A percentile compares a stretch with the other conserved stretches of the same genome.
These are phyloP conservation scores for Potentilla sterilis DNA, from an alignment of 306 rosid species.

Conservation along the genomic window DNA sequence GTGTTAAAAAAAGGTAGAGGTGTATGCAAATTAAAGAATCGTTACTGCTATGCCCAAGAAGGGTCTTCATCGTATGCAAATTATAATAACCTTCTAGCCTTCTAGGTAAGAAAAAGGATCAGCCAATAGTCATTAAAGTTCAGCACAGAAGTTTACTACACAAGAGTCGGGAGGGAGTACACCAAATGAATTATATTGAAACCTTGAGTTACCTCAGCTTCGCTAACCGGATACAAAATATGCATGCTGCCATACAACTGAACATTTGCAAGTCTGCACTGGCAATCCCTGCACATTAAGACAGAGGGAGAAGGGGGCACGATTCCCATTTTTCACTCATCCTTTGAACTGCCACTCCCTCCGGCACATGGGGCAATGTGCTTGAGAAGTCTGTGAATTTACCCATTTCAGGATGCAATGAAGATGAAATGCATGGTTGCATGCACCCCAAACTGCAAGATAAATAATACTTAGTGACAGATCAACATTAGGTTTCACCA, in stretches of 20 bases:
- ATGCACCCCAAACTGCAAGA: constrained; percentile 90
- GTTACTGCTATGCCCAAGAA: neutral
- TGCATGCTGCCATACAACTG: neutral
- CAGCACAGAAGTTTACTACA: neutral
- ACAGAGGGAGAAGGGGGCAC: neutral
- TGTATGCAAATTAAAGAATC: neutral
- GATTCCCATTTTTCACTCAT: constrained; percentile 18
- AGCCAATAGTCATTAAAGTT: neutral
- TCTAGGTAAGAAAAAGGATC: neutral
- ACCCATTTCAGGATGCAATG: constrained; percentile 93
- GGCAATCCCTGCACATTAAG: neutral
- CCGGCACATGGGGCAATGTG: constrained; percentile 94
- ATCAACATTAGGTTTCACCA: neutral
- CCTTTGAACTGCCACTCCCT: constrained; percentile 91
- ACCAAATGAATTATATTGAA: neutral
- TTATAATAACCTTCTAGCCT: neutral
- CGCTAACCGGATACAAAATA: neutral
- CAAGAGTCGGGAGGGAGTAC: neutral
- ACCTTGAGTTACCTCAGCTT: neutral
- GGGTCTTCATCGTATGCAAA: neutral
- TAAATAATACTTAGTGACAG: neutral
- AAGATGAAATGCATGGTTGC: constrained; percentile 94
- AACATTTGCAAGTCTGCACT: neutral
- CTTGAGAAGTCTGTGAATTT: constrained; percentile 81
- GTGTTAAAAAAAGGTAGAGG: too few relatives aligned